phyloP scores from a whole-genome alignment of 441 rosid species.

The Syzygium malaccense region DNA sequence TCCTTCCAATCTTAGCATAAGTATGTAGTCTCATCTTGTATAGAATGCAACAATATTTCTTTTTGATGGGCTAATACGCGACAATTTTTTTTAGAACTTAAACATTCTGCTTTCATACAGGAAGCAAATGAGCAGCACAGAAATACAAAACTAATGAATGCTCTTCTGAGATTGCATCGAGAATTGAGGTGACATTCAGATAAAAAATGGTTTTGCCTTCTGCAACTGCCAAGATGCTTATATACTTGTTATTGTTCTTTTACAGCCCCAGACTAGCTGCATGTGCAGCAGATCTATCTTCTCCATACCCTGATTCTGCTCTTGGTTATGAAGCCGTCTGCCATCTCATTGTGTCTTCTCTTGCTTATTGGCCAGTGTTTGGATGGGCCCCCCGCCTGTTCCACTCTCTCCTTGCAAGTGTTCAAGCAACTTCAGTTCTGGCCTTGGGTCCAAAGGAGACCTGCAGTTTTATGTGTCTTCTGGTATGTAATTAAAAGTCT shows the following conservation, averaged over 20 bases:
- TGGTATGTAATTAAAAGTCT: constrained; percentile 45
- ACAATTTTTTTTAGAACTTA: not conserved
- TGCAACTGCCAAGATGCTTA: not conserved
- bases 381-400: constrained; percentile 98
- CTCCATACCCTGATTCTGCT: constrained; percentile 83
- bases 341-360: constrained; percentile 90
- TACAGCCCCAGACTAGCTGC: constrained; percentile 97
- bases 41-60: not conserved
- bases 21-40: not conserved
- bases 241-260: not conserved
- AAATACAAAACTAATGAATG: constrained; percentile 85
- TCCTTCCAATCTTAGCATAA: not conserved
- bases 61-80: not conserved
- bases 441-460: constrained; percentile 97
- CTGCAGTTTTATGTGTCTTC: constrained; percentile 86
- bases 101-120: constrained; percentile 26
- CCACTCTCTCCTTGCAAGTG: constrained; percentile 71
- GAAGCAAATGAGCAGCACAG: constrained; percentile 88
- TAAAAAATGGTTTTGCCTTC: not conserved
- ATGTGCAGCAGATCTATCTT: constrained; percentile 87
- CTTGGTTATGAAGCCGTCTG: constrained; percentile 96
- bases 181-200: constrained; percentile 69
- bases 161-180: constrained; percentile 83
- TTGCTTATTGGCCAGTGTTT: constrained; percentile 91
- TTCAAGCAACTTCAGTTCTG: constrained; percentile 62